Evolutionary conservation across 2,329 filamentous ascomycete species (phyloP).

Genomic region (Exophiala xenobiotica): DNA sequence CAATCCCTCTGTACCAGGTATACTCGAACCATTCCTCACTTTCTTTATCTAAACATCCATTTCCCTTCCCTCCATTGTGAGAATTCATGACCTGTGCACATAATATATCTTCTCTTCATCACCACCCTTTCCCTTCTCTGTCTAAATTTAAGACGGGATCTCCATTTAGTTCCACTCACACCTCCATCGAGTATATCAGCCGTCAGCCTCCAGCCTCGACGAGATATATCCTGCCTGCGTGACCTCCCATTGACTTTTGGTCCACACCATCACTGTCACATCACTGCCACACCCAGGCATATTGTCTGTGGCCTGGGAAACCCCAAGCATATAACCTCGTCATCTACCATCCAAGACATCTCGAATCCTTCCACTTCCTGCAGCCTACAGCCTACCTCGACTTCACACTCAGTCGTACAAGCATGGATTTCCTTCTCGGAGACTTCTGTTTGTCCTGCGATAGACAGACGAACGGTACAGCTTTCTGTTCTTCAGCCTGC

Average conservation of each 20-base stretch:
- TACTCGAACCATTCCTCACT: not conserved
- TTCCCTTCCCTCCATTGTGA: not conserved
- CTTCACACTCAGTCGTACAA: conserved; percentile 8
- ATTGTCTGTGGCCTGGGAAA: not conserved
- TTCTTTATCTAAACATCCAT: conserved; percentile 2
- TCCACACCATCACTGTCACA: conserved; percentile 1
- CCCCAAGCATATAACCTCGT: conserved; percentile 14
- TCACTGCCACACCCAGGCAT: not conserved
- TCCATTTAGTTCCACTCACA: not conserved
- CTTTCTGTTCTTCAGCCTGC: conserved; percentile 92
- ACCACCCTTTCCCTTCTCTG: not conserved
- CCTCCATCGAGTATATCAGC: not conserved
- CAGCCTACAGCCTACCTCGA: conserved; percentile 9
- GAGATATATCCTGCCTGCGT: conserved; percentile 3
- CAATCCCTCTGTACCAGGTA: not conserved
- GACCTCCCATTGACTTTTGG: conserved; percentile 1
- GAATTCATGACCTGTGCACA: not conserved
- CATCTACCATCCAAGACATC: conserved; percentile 5
- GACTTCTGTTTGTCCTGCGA: conserved; percentile 95
- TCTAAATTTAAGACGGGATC: not conserved
- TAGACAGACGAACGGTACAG: conserved; percentile 75
- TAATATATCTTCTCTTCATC: not conserved
- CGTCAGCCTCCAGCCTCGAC: not conserved
- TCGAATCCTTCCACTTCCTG: not conserved
- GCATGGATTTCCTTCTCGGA: conserved; percentile 65